Evolutionary conservation across 768 basidiomycete genomes (phyloP), one percentile per base, ranked within the genome.

Genomic region (Candolleomyces efflorescens): DNA sequence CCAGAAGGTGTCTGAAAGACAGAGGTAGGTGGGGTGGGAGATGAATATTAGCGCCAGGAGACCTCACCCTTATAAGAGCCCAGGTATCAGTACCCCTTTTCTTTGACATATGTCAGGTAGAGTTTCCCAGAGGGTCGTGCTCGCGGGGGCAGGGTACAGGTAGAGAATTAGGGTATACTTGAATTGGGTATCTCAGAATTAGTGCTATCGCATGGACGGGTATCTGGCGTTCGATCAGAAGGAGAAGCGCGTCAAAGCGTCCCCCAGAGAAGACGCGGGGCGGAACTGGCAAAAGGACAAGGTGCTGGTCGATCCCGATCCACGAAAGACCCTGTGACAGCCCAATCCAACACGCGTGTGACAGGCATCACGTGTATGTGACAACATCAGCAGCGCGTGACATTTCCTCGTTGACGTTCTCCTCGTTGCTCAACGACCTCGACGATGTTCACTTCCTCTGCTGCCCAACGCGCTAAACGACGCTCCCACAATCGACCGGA

Each of bases 401-500:
- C n/a, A 53, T 18, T 2, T 20, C 17, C 24, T 13, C 26, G 13
- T 27, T 51, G 49, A 23, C 24, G 17, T 24, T 17, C 18, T 36
- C 49, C 18, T 24, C 26, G 17, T 49, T 27, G 61, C 27, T 55
- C 51, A 51, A 54, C 62, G 24, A 23, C 57, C 51, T 49, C 61
- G 56, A 66, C 66, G 62, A 82, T 83, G 81, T 90, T 88, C 73
- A 75, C 81, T 36, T 81, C 85, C 13, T 84, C 87, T 36, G 81
- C 82, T 24, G 84, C 82, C 48, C 90, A 90, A 70, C 85, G 89
- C 58, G 89, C 90, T 61, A 82, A 81, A 68, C 76, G 90, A 62
- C 81, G 87, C 61, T 79, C 85, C 1, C 89, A 91, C 62, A 53
- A 85, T 32, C 88, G 91, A 37, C 92, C 91, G 62, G 91, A 94